Evolutionary conservation across 176 grass and related monocot species (phyloP).

Genomic region (Chrysopogon serrulatus): DNA sequence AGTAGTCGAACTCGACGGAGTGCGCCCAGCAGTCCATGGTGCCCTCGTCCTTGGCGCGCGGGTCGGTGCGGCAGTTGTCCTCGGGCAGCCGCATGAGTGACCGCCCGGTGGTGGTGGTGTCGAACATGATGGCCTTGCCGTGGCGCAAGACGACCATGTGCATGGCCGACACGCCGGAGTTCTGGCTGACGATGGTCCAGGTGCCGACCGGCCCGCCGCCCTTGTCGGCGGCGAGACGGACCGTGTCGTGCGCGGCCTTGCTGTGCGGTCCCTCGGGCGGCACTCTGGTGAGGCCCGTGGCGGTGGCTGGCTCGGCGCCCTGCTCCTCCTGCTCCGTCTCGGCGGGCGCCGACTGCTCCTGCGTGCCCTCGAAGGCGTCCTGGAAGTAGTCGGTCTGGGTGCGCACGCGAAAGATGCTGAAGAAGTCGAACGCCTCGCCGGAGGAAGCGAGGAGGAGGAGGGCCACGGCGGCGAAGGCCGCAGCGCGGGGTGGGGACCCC

Average conservation of each 20-base stretch:
- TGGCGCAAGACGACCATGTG: constrained; percentile 55
- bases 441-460: constrained; percentile 23
- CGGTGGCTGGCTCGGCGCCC: constrained; percentile 20
- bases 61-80: constrained; percentile 51
- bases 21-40: constrained; percentile 56
- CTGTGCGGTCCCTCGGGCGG: neutral
- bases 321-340: constrained; percentile 37
- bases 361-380: constrained; percentile 21
- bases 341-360: neutral
- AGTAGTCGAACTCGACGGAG: constrained; percentile 59
- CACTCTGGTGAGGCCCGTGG: constrained; percentile 38
- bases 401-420: constrained; percentile 30
- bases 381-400: constrained; percentile 18
- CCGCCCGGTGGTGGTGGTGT: constrained; percentile 34
- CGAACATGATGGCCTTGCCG: constrained; percentile 61
- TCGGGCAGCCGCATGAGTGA: constrained; percentile 35
- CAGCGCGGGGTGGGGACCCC: constrained; percentile 21
- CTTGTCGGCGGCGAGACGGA: neutral
- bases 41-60: constrained; percentile 6
- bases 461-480: neutral
- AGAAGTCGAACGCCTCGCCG: constrained; percentile 35
- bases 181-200: constrained; percentile 51
- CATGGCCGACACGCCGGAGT: constrained; percentile 66
- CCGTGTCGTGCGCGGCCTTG: constrained; percentile 24
- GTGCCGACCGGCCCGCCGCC: neutral